Evolutionary conservation across 495 filamentous ascomycete species (phyloP).

Genomic region (Echria macrotheca): DNA sequence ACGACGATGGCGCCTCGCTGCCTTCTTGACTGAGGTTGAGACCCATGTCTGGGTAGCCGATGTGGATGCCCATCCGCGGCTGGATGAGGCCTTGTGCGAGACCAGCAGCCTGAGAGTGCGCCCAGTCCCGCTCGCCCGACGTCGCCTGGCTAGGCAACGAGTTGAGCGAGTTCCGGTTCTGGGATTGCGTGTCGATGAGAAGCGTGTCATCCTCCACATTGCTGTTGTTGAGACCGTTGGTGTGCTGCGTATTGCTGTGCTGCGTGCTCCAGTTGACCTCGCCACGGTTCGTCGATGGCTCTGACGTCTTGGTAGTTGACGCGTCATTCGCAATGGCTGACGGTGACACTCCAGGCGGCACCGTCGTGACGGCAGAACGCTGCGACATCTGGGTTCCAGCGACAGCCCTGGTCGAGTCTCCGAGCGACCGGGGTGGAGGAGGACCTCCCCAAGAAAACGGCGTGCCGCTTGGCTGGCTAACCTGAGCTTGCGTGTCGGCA

Average conservation of each 20-base stretch:
- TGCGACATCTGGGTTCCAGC: constrained; percentile 54
- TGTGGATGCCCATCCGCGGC: constrained; percentile 12
- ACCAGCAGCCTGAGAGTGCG: constrained; percentile 48
- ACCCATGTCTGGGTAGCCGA: not conserved
- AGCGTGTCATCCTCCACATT: constrained; percentile 40
- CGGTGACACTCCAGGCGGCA: constrained; percentile 71
- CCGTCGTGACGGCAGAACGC: constrained; percentile 63
- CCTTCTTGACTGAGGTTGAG: constrained; percentile 1
- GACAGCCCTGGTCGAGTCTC: constrained; percentile 29
- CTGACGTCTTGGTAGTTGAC: constrained; percentile 74
- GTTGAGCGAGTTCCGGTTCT: constrained; percentile 13
- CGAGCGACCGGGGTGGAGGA: constrained; percentile 12
- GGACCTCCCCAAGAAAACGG: constrained; percentile 25
- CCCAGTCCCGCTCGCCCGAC: constrained; percentile 41
- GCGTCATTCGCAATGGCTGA: constrained; percentile 76
- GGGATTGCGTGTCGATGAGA: constrained; percentile 55
- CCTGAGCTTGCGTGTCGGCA: constrained; percentile 43
- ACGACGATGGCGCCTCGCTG: constrained; percentile 28
- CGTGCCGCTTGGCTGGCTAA: constrained; percentile 24
- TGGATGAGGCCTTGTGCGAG: constrained; percentile 36
- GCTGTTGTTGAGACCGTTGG: constrained; percentile 47
- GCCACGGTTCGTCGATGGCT: constrained; percentile 56
- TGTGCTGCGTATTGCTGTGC: constrained; percentile 52
- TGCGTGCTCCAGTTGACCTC: constrained; percentile 58
- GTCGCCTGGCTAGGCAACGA: constrained; percentile 19